Conservation (phyloP, 768 basidiomycete genomes). For the Leccinellum luteum region DNA sequence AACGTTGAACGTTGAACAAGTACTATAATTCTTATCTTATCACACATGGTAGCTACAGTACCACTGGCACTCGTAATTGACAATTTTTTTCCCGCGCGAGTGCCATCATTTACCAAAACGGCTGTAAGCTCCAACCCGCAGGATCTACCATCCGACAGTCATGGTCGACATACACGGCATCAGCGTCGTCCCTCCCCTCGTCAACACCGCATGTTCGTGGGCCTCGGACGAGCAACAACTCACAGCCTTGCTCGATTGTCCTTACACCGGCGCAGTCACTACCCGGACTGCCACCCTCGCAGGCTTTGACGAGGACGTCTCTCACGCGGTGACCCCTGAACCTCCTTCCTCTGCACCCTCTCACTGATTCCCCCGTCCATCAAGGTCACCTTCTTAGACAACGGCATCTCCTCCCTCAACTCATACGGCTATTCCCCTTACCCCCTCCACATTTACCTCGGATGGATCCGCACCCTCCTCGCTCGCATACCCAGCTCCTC, state of each 20-base stretch:
- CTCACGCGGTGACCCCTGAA: slow-evolving; percentile 50
- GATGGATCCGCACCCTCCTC: slow-evolving; percentile 39
- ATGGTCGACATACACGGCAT: slow-evolving; percentile 46
- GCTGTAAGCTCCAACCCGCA: too few species aligned
- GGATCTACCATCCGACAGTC: too few species aligned
- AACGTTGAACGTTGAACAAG: too few species aligned
- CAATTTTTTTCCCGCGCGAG: too few species aligned
- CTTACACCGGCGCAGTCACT: slow-evolving; percentile 74
- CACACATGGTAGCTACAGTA: too few species aligned
- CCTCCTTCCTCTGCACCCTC: slow-evolving; percentile 15
- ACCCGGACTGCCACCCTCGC: slow-evolving; percentile 71
- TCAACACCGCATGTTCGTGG: slow-evolving; percentile 62
- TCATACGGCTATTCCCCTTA: slow-evolving; percentile 82
- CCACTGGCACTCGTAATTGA: too few species aligned
- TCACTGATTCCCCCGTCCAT: slow-evolving; percentile 15
- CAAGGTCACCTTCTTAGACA: slow-evolving; percentile 60
- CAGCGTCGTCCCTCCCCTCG: slow-evolving; percentile 56
- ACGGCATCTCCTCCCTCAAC: slow-evolving; percentile 63
- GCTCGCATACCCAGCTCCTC: slow-evolving; percentile 23
- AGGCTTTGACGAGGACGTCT: slow-evolving; percentile 71
- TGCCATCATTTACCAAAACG: too few species aligned
- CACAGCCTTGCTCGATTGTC: slow-evolving; percentile 56
- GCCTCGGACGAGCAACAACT: too few species aligned
- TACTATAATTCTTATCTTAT: too few species aligned
- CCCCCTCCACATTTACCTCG: slow-evolving; percentile 46